Percentiles rank a stretch among this genome's conserved stretches.
Conservation (phyloP, 106 monocot species). For the Platanthera guangdongensis region DNA sequence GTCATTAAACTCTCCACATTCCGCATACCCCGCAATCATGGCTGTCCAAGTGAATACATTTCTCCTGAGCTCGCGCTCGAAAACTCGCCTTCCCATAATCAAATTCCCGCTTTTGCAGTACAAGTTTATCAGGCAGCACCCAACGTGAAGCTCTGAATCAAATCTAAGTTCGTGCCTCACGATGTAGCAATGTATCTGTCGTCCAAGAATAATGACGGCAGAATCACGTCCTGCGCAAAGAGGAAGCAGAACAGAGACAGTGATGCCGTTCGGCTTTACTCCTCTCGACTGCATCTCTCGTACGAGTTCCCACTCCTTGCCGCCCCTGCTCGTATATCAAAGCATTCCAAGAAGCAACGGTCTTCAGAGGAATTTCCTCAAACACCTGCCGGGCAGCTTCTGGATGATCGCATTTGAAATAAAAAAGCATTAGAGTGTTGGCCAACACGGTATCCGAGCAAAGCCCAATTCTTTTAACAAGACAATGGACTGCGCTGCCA, state of each 20-base stretch:
- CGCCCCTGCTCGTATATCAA: conserved; percentile 24
- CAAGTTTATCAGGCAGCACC: conserved; percentile 56
- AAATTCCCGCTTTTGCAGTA: conserved; percentile 29
- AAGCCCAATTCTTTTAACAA: conserved; percentile 31
- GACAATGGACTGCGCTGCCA: conserved; percentile 30
- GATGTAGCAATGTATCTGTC: conserved; percentile 54
- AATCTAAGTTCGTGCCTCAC: conserved; percentile 34
- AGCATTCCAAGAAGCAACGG: conserved; percentile 52
- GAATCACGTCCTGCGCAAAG: conserved; percentile 10
- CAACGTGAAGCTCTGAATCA: conserved; percentile 42
- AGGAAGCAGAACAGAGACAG: conserved; percentile 45
- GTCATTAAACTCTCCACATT: conserved; percentile 43
- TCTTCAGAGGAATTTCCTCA: conserved; percentile 55
- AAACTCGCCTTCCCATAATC: conserved; percentile 37
- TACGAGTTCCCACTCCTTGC: conserved; percentile 27
- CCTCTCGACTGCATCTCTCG: conserved; percentile 41
- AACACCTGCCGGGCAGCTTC: conserved; percentile 43
- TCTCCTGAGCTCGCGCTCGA: conserved; percentile 34
- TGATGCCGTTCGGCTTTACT: conserved; percentile 43
- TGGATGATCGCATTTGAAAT: conserved; percentile 9
- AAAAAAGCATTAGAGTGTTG: conserved; percentile 47
- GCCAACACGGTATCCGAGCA: conserved; percentile 30
- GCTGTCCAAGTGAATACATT: conserved; percentile 68
- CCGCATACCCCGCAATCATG: conserved; percentile 62
- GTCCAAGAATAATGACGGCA: conserved; percentile 12